Base-by-base conservation (phyloP, 108 stramenopile species). In the Hondaea fermentalgiana region DNA sequence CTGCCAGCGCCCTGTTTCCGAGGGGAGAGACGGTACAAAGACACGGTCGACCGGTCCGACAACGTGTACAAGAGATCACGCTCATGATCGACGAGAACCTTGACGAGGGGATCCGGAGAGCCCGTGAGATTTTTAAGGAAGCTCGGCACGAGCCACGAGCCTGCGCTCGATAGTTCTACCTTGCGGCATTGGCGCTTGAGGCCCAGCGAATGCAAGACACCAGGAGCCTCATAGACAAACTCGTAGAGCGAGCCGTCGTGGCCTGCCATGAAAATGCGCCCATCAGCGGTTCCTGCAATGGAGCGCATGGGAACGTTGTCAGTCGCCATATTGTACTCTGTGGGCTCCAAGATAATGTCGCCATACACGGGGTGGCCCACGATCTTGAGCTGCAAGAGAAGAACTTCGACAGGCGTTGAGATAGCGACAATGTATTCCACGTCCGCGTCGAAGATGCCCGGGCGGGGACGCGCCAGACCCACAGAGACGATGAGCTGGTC, bases 251-350 rank as follows among this genome's bases (percentile, higher is more conserved):
- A 95, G 49, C 97, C 97, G 92, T 99, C 98, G 88, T 94, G 94
- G 23, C 98, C 98, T 43, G 97, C 98, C 93, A 99, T 92, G 89
- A 99, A 98, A 59, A 98, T 96, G 29, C 98, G 92, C 8, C 98
- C 98, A 72, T 91, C 89, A 10, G 90, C 76, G 28, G 95, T 95
- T 0, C 96, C 96, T 42, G 90, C 90, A 87, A 98, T 94, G 43
- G 94, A 95, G 45, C 96, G 87, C 72, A 97, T 95, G 2, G 96
- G 94, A 21, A 97, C 91, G 76, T 94, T 94, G 89, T 99, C 97
- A 23, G 97, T 96, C 4, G 96, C 95, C 35, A 97, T 69, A 14
- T 90, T 88, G 88, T 96, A 98, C 45, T 94, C 94, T 16, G 97
- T 98, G 5, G 94, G 97, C 19, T 87, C 88, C 55, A 90, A 4